A percentile compares a stretch with the other conserved stretches of the same genome.
Evolutionary conservation across 2,329 filamentous ascomycete species (phyloP).

Genomic region (Diaporthe australafricana): DNA sequence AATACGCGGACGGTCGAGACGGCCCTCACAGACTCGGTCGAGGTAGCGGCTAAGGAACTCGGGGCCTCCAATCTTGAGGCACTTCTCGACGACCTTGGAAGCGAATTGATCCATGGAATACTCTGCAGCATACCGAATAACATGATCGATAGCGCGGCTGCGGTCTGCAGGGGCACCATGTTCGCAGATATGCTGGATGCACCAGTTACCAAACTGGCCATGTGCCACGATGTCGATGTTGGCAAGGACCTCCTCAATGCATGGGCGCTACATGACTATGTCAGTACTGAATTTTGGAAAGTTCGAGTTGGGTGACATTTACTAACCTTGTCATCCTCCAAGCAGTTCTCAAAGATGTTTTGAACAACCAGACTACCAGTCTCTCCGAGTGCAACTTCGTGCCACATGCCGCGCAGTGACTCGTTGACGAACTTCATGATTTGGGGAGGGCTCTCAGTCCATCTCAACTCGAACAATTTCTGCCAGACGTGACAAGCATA

Average conservation of each 20-base stretch:
- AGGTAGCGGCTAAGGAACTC: slow-evolving; percentile 95
- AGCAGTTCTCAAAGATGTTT: slow-evolving; percentile 99
- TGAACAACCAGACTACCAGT: slow-evolving; percentile 98
- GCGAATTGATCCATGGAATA: slow-evolving; percentile 99
- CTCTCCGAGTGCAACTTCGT: slow-evolving; percentile 96
- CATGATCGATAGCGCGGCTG: slow-evolving; percentile 93
- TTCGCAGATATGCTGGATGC: slow-evolving; percentile 99
- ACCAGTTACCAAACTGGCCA: slow-evolving; percentile 99
- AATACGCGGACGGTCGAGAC: slow-evolving; percentile 91
- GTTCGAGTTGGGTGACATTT: background rate
- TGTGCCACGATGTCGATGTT: slow-evolving; percentile 98
- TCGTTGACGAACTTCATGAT: slow-evolving; percentile 99
- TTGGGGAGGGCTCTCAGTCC: slow-evolving; percentile 93
- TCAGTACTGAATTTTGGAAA: background rate
- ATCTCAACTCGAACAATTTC: slow-evolving; percentile 97
- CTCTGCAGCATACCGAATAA: slow-evolving; percentile 91
- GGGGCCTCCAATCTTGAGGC: slow-evolving; percentile 91
- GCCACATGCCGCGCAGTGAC: slow-evolving; percentile 95
- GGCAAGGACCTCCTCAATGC: slow-evolving; percentile 93
- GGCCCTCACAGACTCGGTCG: slow-evolving; percentile 92
- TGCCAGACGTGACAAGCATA: slow-evolving; percentile 99
- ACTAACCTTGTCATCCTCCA: slow-evolving; percentile 95
- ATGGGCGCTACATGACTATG: slow-evolving; percentile 77
- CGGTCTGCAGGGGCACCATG: slow-evolving; percentile 93
- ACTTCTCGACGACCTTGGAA: slow-evolving; percentile 99